Base-by-base conservation (phyloP, 768 basidiomycete species). In the Boletus subparvulus region DNA sequence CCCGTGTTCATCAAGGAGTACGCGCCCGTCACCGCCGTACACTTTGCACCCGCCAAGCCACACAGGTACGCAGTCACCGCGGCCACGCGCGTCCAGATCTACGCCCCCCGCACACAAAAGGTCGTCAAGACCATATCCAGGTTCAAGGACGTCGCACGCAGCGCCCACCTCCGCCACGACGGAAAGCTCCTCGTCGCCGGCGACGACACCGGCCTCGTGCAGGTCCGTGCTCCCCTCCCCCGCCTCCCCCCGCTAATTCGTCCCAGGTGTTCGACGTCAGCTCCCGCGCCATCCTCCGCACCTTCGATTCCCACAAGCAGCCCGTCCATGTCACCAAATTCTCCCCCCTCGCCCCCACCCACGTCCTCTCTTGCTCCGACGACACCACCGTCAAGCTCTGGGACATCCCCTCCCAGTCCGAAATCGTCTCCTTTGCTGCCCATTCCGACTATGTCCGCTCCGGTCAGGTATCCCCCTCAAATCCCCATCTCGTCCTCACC, bases 1-100 rank as follows among this genome's bases (percentile, higher is more conserved):
- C 92, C 92, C 4, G 90, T 98, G 1, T 99, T 98, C 72, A 83
- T 98, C 71, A 98, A 97, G 74, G 93, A 98, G 77, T 96, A 96
- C 69, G 93, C 94, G 0, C 94, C 95, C 16, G 87, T 99, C 63
- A 98, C 96, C 52, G 92, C 91, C 16, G 80, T 99, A 33, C 92
- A 98, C 70, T 98, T 98, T 73, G 85, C 92, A 2, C 85, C 85
- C 1, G 77, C 89, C 28, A 87, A 84, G 71, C 96, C 96, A 6
- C 94, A 99, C 70, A 80, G 90, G 67, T 98, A 95, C 78, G 96
- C 94, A 26, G 94, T 98, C 54, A 97, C 95, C 28, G 91, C 94
- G 2, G 94, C 93, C 0, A 90, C 94, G 1, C 80, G 95, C 61
- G 86, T 99, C 1, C 92, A 98, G 73, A 89, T 98, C 68, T 98